phyloP scores from a whole-genome alignment of 257 asterid species.

The Salvia miltiorrhiza region DNA sequence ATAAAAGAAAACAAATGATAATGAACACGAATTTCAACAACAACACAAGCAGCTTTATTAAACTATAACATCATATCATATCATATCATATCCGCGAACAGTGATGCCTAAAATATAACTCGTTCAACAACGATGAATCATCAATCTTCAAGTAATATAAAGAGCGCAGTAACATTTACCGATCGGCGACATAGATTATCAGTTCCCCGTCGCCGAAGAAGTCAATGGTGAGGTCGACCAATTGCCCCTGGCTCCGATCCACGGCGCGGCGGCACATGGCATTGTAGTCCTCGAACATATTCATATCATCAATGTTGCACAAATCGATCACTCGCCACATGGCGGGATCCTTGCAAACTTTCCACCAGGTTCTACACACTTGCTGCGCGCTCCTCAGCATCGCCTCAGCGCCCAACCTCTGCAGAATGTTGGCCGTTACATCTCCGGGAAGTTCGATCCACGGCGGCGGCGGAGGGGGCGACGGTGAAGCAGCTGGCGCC shows the following conservation, averaged over 20 bases:
- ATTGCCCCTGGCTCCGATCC: conserved; percentile 37
- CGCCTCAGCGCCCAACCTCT: conserved; percentile 30
- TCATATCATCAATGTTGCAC: not conserved
- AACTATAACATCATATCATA: no score
- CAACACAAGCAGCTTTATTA: no score
- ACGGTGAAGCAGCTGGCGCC: not conserved
- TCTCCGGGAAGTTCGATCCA: conserved; percentile 50
- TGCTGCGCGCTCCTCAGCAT: conserved; percentile 32
- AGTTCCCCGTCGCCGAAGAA: conserved; percentile 13
- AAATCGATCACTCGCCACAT: conserved; percentile 34
- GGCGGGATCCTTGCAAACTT: conserved; percentile 32
- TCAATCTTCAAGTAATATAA: not conserved
- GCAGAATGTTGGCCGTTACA: conserved; percentile 36
- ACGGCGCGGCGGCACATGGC: conserved; percentile 40
- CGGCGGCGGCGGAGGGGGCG: conserved; percentile 17
- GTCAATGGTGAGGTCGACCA: conserved; percentile 25
- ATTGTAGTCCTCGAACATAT: no score
- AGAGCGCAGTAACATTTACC: conserved; percentile 13
- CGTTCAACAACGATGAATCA: not conserved
- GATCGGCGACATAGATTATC: conserved; percentile 24
- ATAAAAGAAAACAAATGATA: no score
- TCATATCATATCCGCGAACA: no score
- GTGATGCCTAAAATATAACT: not conserved
- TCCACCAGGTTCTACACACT: conserved; percentile 42
- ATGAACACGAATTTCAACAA: no score